Conservation (phyloP, 169 alveolate genomes). For the Babesia bigemina region DNA sequence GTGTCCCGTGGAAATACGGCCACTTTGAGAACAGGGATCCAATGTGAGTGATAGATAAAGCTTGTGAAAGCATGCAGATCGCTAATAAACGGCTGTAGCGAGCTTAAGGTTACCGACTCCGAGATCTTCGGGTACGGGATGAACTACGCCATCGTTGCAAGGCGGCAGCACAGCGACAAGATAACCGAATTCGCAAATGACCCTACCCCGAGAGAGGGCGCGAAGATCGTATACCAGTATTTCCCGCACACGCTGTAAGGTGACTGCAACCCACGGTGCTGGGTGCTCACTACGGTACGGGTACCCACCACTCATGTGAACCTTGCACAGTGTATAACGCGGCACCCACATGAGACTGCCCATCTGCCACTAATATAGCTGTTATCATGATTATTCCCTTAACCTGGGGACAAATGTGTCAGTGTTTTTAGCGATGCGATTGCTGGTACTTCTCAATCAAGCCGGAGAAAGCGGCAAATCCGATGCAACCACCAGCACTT, state of each 20-base stretch:
- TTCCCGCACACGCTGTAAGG: conserved; percentile 5
- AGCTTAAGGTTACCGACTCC: conserved; percentile 30
- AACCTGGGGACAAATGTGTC: neutral
- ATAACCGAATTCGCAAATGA: conserved; percentile 32
- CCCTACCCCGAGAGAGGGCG: conserved; percentile 19
- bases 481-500: conserved; percentile 74
- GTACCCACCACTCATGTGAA: too few relatives aligned
- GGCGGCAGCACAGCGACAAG: conserved; percentile 14
- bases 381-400: neutral
- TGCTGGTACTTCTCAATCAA: conserved; percentile 69
- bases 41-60: conserved; percentile 2
- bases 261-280: too few relatives aligned
- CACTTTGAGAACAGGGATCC: conserved; percentile 78
- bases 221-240: conserved; percentile 43
- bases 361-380: neutral
- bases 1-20: conserved; percentile 80
- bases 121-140: conserved; percentile 61
- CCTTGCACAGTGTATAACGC: neutral
- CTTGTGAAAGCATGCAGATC: conserved; percentile 3
- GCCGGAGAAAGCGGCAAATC: conserved; percentile 79
- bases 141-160: conserved; percentile 52
- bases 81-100: conserved; percentile 17
- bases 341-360: neutral
- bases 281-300: too few relatives aligned
- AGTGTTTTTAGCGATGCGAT: conserved; percentile 18